phyloP scores from a whole-genome alignment of 2,329 filamentous ascomycete species.

The Aspergillus clavatus region DNA sequence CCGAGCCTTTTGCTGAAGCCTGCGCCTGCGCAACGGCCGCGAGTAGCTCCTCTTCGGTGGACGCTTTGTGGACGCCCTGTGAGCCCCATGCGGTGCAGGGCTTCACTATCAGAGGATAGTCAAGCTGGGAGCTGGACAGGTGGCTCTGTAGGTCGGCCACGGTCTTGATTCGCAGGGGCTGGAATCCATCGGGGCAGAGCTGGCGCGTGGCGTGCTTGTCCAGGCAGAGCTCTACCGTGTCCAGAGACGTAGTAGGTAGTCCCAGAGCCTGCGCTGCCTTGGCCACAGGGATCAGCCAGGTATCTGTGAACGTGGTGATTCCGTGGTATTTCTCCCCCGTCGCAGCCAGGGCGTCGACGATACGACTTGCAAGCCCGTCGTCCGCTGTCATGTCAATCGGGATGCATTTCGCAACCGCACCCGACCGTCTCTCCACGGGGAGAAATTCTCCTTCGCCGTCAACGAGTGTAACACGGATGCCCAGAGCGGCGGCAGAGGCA shows the following conservation, averaged over 20 bases:
- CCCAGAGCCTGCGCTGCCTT: neutral
- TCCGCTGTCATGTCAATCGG: too few relatives aligned
- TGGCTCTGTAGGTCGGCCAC: neutral
- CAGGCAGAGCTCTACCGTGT: neutral
- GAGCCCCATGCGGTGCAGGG: slow-evolving; percentile 2
- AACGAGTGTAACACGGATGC: too few relatives aligned
- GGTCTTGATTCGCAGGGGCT: neutral
- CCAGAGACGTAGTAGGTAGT: neutral
- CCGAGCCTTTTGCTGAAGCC: neutral
- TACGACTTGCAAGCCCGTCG: too few relatives aligned
- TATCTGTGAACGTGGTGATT: neutral
- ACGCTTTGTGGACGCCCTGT: neutral
- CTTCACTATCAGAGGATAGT: slow-evolving; percentile 4
- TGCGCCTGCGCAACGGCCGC: neutral
- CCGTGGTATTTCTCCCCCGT: neutral
- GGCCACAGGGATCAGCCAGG: neutral
- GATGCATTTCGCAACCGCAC: too few relatives aligned
- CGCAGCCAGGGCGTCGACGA: too few relatives aligned
- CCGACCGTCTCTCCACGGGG: too few relatives aligned
- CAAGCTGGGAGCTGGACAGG: neutral
- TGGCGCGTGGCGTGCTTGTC: neutral
- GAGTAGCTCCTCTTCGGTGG: neutral
- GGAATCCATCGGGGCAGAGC: neutral
- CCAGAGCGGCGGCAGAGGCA: too few relatives aligned
- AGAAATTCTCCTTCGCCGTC: too few relatives aligned